phyloP scores from a whole-genome alignment of 305 asterid genomes.

The Striga hermonthica region DNA sequence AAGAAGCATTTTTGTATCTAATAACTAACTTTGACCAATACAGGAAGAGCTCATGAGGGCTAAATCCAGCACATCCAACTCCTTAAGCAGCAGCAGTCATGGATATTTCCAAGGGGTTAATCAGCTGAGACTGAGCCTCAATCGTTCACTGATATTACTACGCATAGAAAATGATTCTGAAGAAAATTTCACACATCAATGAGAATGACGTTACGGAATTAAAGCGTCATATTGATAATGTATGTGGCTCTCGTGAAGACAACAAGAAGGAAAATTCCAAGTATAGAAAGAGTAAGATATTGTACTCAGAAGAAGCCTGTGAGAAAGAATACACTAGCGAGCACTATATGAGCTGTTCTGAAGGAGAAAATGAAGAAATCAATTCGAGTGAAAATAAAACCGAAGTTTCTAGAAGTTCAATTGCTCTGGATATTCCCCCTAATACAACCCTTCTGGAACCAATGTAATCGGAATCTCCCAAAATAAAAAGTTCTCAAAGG shows the following conservation, averaged over 20 bases:
- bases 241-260: conserved; percentile 45
- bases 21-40: conserved; percentile 14
- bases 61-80: conserved; percentile 54
- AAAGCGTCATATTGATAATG: conserved; percentile 56
- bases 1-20: conserved; percentile 18
- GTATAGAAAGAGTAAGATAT: conserved; percentile 34
- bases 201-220: conserved; percentile 76
- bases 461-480: conserved; percentile 79
- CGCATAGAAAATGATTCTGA: conserved; percentile 50
- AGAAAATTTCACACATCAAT: conserved; percentile 44
- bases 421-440: conserved; percentile 35
- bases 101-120: conserved; percentile 57
- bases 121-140: conserved; percentile 77
- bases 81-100: conserved; percentile 43
- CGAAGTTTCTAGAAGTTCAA: conserved; percentile 32
- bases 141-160: conserved; percentile 77
- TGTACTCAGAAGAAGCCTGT: conserved; percentile 65
- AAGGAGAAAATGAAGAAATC: conserved; percentile 76
- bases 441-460: conserved; percentile 62
- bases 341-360: conserved; percentile 74
- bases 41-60: conserved; percentile 97
- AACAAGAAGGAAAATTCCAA: conserved; percentile 40
- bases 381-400: conserved; percentile 41
- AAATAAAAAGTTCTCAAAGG: conserved; percentile 55
- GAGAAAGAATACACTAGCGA: conserved; percentile 65